Evolutionary conservation across 768 basidiomycete genomes (phyloP), one percentile per base, ranked within the genome.

Genomic region (Piloderma croceum): DNA sequence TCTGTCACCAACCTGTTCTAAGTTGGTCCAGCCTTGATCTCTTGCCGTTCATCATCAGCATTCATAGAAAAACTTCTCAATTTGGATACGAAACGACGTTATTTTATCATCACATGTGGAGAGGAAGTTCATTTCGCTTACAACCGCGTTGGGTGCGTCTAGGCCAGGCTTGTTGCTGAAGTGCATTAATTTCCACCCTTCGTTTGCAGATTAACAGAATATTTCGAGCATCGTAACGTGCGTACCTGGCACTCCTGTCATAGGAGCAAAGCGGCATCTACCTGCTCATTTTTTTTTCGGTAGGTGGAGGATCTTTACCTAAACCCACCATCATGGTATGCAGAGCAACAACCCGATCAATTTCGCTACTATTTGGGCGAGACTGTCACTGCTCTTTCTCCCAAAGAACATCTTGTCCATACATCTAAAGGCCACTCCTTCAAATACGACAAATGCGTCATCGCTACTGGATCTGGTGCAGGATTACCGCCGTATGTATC

Each of bases 381-480:
- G 58, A 56, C 60, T 17, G 72, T 75, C 9, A 63, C 58, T 12
- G 57, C 59, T 18, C 49, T 74, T 27, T 63, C 67, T 39, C 56
- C 61, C 1, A 58, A 52, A 6, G 54, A 62, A 15, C 65, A 72
- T 40, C 63, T 59, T n/a, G 71, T 74, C 2, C 65, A 63, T 21
- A 76, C 76, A 4, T 67, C 62, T 53, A 69, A 67, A 31, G 65
- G 64, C 21, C 62, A 68, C 7, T 59, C 54, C 21, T 57, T 77
- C 46, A 44, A 53, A 36, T 86, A 83, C 51, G 77, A 83, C 52
- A 70, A 71, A 37, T 81, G 81, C 34, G 63, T 86, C 18, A 60
- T 88, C 24, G 79, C 82, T 1, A 85, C 85, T 0, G 85, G 85
- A 2, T 85, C 83, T 1, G 68, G 67, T 18, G 81, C 82, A 1